Base-by-base conservation (phyloP, 192 early-diverging fungal species). In the Coemansia sp. region DNA sequence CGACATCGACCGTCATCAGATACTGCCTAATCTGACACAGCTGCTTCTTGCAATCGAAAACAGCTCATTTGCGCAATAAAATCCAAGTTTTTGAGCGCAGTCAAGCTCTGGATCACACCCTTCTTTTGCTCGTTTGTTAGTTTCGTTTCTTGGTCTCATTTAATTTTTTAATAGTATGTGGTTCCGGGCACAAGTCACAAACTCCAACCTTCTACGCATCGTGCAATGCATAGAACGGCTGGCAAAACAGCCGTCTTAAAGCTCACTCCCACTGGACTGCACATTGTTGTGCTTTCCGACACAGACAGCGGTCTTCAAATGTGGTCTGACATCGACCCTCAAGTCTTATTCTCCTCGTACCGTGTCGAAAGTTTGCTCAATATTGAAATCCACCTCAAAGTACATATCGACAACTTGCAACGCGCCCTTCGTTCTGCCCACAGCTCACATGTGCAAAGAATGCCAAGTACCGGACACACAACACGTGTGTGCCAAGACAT, bases 351-450 rank as follows among this genome's bases (percentile, higher is more conserved):
- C 45, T 66, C 75, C 52, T 86, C 88, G n/a, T 91, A 91, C 76
- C 75, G 71, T 17, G 76, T 92, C 25, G 86, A 89, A 27, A 89
- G 87, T 55, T 58, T 76, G 2, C 72, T 81, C 56, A 67, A 87
- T 48, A 86, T 92, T 58, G 87, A 90, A 62, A 92, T 94, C 52
- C 88, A 87, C 63, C 51, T 92, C 0, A 86, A 91, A 65, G 60
- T 93, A 53, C 70, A 69, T 54, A 82, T 85, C 39, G 90, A 92
- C 49, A 85, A 87, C 50, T 50, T 93, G 7, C 65, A 85, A 19
- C 73, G 88, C 8, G 90, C 88, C 5, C 72, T 91, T 39, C 84
- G 79, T 60, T 86, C 87, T 5, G 72, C 80, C 12, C 86, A 82
- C 53, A 75, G 84, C 25, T 83, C 86, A 0, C 45, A 78, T 94